A percentile compares a stretch with the other conserved stretches of the same genome.
Evolutionary conservation across 2,329 filamentous ascomycete species (phyloP).

Genomic region (Cytospora piceae): DNA sequence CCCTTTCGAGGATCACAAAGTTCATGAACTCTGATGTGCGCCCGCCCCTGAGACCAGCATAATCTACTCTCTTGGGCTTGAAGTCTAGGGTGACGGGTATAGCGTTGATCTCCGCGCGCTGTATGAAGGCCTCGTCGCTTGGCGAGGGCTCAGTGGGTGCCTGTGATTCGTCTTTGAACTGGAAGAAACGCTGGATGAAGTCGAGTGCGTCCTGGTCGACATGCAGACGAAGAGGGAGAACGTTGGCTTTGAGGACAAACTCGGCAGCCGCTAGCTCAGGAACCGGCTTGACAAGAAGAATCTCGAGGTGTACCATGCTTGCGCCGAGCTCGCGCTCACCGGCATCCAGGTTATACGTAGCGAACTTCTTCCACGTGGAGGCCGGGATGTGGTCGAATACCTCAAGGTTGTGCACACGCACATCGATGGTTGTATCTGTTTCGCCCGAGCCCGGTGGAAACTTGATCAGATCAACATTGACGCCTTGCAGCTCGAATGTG

Average conservation of each 20-base stretch:
- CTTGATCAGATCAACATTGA: conserved; percentile 79
- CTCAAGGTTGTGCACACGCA: conserved; percentile 81
- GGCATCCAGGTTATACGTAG: conserved; percentile 87
- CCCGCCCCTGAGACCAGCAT: conserved; percentile 86
- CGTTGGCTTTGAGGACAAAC: conserved; percentile 76
- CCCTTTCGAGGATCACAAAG: conserved; percentile 88
- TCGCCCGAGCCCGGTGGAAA: conserved; percentile 79
- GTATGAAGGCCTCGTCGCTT: conserved; percentile 81
- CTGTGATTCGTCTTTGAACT: conserved; percentile 82
- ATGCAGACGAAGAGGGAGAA: conserved; percentile 86
- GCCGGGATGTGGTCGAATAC: conserved; percentile 93
- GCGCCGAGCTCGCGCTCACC: conserved; percentile 84
- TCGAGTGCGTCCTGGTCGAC: conserved; percentile 97
- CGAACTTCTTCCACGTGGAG: conserved; percentile 98
- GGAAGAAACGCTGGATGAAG: conserved; percentile 96
- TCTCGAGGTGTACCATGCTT: conserved; percentile 87
- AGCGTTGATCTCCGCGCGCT: conserved; percentile 83
- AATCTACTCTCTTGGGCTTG: conserved; percentile 98
- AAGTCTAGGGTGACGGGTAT: conserved; percentile 88
- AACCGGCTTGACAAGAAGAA: conserved; percentile 86
- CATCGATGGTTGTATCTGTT: conserved; percentile 84
- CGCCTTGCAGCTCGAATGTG: conserved; percentile 85
- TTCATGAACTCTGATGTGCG: conserved; percentile 99
- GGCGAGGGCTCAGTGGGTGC: conserved; percentile 58
- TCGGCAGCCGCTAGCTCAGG: conserved; percentile 85